These are phyloP conservation scores for Tubosaeta sp. DNA, from an alignment of 768 basidiomycete species.

Conservation along the genomic window DNA sequence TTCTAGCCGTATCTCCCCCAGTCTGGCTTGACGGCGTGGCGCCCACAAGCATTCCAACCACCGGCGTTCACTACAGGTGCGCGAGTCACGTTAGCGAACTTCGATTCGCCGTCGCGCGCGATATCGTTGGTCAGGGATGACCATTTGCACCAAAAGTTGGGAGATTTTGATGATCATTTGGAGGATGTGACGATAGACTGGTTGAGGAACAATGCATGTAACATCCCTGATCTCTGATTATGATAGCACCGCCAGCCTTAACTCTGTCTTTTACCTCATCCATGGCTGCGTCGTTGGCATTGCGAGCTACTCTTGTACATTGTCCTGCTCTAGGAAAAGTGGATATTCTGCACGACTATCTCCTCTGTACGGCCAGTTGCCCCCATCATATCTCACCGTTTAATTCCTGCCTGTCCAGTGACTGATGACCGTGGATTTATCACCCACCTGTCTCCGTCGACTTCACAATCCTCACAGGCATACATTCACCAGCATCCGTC, in stretches of 20 bases:
- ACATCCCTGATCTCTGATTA: conserved; percentile 16
- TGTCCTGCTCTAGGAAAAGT: conserved; percentile 50
- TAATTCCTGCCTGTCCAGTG: conserved; percentile 23
- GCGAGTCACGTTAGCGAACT: conserved; percentile 42
- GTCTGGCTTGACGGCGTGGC: conserved; percentile 41
- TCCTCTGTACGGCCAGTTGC: conserved; percentile 40
- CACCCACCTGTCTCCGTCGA: conserved; percentile 40
- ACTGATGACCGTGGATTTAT: conserved; percentile 45
- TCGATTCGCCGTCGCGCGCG: conserved; percentile 45
- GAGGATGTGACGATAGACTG: conserved; percentile 62
- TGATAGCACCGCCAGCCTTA: not conserved
- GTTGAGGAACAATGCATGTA: conserved; percentile 39
- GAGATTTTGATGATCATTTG: conserved; percentile 81
- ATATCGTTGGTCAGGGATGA: conserved; percentile 46
- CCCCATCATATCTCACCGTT: not conserved
- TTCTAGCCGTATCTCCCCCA: conserved; percentile 49
- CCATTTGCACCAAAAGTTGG: conserved; percentile 54
- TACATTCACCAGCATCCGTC: conserved; percentile 23
- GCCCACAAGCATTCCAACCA: conserved; percentile 36
- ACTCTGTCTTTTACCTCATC: not conserved
- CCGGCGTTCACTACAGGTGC: conserved; percentile 45
- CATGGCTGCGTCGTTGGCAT: conserved; percentile 13
- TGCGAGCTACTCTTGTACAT: conserved; percentile 57
- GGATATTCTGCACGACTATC: conserved; percentile 50
- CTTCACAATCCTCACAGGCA: conserved; percentile 32